Base-by-base conservation (phyloP, 2,329 filamentous ascomycete species). In the Akanthomyces lecanii region DNA sequence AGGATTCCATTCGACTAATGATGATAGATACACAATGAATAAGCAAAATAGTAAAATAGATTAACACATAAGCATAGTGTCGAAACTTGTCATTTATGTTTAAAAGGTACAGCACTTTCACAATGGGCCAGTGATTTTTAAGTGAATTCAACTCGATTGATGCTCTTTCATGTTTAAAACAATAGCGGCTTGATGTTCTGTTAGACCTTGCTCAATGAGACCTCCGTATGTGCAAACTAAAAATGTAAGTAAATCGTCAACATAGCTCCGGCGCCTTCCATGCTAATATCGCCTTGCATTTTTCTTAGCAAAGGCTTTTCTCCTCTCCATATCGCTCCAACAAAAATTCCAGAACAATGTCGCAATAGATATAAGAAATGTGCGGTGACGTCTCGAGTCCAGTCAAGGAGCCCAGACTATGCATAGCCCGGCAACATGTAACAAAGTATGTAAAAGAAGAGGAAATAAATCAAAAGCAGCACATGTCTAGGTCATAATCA, bases 1-100 rank as follows among this genome's bases (percentile, higher is more conserved):
- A 84, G 91, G 68, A 88, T 96, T 69, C 91, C 91, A 0, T 96
- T 96, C 75, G 92, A 91, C 75, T 99, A 75, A 70, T 4, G n/a
- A 55, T 21, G 14, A 14, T n/a, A 25, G 7, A 55, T 25, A 18
- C 42, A n/a, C 14, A 16, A 40, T 11, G 14, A 16, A 38, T 5
- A n/a, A 10, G 48, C 30, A 55, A 61, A 47, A 61, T 55, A 61
- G 40, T 54, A 38, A 30, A 53, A 47, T 28, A 40, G 30, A 44
- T 25, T 45, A 16, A 23, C 36, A 38, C 25, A 21, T 5, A 52
- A 14, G 6, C 6, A n/a, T 14, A 25, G 4, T 23, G 8, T 44
- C 40, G n/a, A 6, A 45, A 21, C 11, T 12, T 33, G 1, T 33
- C 11, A 56, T 5, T 21, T 7, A 21, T 21, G 2, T 6, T 36